Conservation (phyloP, 2,329 filamentous ascomycete species). For the Grosmannia huntii region DNA sequence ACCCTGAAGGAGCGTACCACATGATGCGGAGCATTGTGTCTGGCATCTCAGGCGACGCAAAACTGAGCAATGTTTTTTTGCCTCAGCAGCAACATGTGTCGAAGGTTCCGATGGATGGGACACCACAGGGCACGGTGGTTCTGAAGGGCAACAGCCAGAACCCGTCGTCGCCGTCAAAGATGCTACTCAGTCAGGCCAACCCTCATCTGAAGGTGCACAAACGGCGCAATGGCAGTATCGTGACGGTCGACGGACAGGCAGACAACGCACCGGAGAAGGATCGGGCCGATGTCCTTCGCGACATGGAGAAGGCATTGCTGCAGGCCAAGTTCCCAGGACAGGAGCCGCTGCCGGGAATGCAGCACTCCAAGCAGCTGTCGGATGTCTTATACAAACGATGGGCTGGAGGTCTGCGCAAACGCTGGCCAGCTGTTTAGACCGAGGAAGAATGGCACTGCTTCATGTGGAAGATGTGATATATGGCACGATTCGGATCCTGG, state of each 20-base stretch:
- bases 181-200: conserved; percentile 70
- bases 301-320: conserved; percentile 33
- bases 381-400: conserved; percentile 87
- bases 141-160: conserved; percentile 35
- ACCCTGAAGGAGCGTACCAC: conserved; percentile 83
- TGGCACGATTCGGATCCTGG: no score
- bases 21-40: conserved; percentile 67
- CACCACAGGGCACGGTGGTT: conserved; percentile 42
- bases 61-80: conserved; percentile 41
- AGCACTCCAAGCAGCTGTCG: conserved; percentile 78
- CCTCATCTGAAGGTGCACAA: conserved; percentile 73
- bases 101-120: conserved; percentile 28
- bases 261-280: conserved; percentile 31
- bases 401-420: conserved; percentile 65
- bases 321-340: conserved; percentile 43
- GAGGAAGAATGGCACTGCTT: neutral
- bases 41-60: conserved; percentile 57
- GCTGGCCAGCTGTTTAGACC: conserved; percentile 11
- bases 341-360: conserved; percentile 58
- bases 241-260: conserved; percentile 15
- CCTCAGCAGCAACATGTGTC: conserved; percentile 15
- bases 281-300: conserved; percentile 16
- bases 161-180: conserved; percentile 41
- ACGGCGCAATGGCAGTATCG: conserved; percentile 41
- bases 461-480: no score